These are phyloP conservation scores for Ophiognomonia clavigignenti-juglandacearum DNA, from an alignment of 2,329 filamentous ascomycete species.

Conservation along the genomic window DNA sequence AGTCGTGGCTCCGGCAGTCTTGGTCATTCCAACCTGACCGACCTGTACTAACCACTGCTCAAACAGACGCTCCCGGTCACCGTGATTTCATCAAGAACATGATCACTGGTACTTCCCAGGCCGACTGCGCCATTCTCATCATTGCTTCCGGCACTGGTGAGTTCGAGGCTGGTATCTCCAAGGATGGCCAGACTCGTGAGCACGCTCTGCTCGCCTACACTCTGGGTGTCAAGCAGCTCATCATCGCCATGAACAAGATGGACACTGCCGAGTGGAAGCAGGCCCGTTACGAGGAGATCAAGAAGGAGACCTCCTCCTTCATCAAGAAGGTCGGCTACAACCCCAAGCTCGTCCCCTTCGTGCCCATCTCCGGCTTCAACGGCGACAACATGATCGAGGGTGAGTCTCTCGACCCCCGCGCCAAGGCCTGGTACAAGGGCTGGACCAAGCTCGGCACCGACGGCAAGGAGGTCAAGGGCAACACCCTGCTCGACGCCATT, in stretches of 20 bases:
- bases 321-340: conserved; percentile 99
- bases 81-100: conserved; percentile 99
- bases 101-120: conserved; percentile 99
- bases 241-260: conserved; percentile 99
- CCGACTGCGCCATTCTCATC: conserved; percentile 99
- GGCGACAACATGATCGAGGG: conserved; percentile 98
- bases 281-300: conserved; percentile 95
- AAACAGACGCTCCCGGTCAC: conserved; percentile 93
- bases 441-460: conserved; percentile 96
- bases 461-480: conserved; percentile 77
- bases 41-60: no score
- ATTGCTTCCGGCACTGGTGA: conserved; percentile 99
- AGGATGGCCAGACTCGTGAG: conserved; percentile 99
- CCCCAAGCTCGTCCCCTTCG: conserved; percentile 97
- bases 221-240: conserved; percentile 99
- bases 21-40: no score
- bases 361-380: conserved; percentile 99
- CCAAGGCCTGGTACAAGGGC: conserved; percentile 86
- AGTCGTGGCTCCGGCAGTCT: background rate
- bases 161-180: conserved; percentile 99
- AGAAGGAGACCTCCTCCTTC: conserved; percentile 99
- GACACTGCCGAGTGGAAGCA: conserved; percentile 99
- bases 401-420: conserved; percentile 78
- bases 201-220: conserved; percentile 99
- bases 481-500: conserved; percentile 99